Conservation (phyloP, 1,284 basidiomycete species). For the Cryptococcus sp. region DNA sequence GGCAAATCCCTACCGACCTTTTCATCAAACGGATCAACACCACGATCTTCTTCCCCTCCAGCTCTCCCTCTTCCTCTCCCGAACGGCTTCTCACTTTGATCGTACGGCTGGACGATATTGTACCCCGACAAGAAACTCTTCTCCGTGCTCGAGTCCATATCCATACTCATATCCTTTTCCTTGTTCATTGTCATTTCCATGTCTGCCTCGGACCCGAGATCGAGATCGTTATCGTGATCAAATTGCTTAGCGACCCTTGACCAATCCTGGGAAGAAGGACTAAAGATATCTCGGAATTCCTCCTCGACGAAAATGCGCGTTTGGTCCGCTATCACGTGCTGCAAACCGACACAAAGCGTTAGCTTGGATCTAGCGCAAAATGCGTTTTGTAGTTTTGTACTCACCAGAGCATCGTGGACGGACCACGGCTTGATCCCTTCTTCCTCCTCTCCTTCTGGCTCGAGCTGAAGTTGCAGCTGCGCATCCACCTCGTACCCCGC, state of each 20-base stretch:
- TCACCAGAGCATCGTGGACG: slow-evolving; percentile 40
- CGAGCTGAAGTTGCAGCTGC: not conserved
- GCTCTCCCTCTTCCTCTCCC: not conserved
- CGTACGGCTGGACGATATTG: not conserved
- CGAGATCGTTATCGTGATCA: not conserved
- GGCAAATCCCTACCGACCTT: too few species aligned
- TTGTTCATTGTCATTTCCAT: not conserved
- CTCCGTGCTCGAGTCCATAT: not conserved
- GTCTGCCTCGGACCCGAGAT: not conserved
- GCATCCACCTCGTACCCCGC: slow-evolving; percentile 33
- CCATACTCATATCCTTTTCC: not conserved
- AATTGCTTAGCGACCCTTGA: not conserved
- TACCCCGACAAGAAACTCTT: too few species aligned
- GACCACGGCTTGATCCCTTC: slow-evolving; percentile 34
- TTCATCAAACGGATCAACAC: too few species aligned
- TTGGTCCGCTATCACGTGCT: slow-evolving; percentile 40
- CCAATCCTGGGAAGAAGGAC: slow-evolving; percentile 15
- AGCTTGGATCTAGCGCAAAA: not conserved
- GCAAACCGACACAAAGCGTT: not conserved
- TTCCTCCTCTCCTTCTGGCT: slow-evolving; percentile 22
- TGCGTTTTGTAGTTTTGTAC: too few species aligned
- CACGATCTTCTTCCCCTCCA: not conserved
- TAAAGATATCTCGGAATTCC: slow-evolving; percentile 40
- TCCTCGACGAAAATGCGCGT: slow-evolving; percentile 41
- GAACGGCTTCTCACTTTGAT: not conserved